phyloP scores from a whole-genome alignment of 208 protist species.

The Herpetomonas samuelpessoai region DNA sequence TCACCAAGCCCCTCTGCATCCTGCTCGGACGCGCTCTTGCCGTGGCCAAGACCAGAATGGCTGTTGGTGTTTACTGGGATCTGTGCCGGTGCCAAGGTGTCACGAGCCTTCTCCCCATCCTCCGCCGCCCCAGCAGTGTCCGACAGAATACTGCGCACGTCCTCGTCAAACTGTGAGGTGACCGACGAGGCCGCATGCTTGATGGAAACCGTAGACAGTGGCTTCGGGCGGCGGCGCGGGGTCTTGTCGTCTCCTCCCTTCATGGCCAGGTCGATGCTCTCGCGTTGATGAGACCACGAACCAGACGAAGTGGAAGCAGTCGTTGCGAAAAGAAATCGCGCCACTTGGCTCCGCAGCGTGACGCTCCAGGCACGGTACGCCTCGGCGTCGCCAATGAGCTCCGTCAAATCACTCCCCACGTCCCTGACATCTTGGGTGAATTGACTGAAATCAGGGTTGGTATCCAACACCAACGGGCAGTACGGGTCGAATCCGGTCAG shows the following conservation, averaged over 20 bases:
- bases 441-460: conserved; percentile 7
- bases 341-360: not conserved
- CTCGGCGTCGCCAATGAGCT: conserved; percentile 5
- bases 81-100: too few relatives aligned
- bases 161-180: not conserved
- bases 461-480: conserved; percentile 5
- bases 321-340: not conserved
- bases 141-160: not conserved
- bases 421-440: conserved; percentile 1
- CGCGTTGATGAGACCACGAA: too few relatives aligned
- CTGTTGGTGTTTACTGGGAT: too few relatives aligned
- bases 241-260: too few relatives aligned
- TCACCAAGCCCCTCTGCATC: conserved; percentile 1
- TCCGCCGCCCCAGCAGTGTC: not conserved
- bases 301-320: too few relatives aligned
- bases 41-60: too few relatives aligned
- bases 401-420: not conserved
- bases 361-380: not conserved
- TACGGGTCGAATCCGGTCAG: not conserved
- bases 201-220: too few relatives aligned
- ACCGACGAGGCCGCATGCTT: not conserved
- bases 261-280: too few relatives aligned
- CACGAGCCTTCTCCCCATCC: too few relatives aligned
- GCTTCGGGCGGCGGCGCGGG: too few relatives aligned
- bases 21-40: not conserved